Percentiles rank a stretch among this genome's conserved stretches.
Conservation (phyloP, 1,284 basidiomycete species). For the Ganoderma boninense region DNA sequence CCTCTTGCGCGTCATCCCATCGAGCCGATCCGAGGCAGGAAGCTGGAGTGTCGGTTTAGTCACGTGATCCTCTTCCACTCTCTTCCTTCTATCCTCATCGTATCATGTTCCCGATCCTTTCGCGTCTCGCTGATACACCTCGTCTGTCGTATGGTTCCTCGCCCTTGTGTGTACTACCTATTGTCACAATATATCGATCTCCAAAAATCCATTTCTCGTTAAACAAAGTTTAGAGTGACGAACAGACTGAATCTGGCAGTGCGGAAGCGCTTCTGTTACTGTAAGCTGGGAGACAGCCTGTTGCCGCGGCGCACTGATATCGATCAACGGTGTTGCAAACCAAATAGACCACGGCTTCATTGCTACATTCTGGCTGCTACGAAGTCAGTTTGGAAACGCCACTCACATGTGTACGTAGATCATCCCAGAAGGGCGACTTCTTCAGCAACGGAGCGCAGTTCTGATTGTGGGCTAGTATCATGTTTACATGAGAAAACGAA, state of each 20-base stretch:
- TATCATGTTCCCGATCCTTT: constrained; percentile 18
- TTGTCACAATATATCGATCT: constrained; percentile 40
- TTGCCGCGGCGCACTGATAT: not conserved
- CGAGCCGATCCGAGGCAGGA: constrained; percentile 27
- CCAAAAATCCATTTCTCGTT: constrained; percentile 17
- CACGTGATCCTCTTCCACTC: constrained; percentile 28
- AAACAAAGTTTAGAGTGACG: not conserved
- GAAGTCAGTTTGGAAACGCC: not conserved
- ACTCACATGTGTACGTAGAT: constrained; percentile 11
- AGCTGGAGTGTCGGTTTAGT: constrained; percentile 34
- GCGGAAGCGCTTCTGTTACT: too few species aligned
- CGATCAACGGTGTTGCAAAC: not conserved
- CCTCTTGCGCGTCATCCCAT: not conserved
- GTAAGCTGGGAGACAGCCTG: not conserved
- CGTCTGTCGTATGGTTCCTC: constrained; percentile 28
- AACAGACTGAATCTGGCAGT: too few species aligned
- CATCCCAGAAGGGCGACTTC: not conserved
- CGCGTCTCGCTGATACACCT: constrained; percentile 20
- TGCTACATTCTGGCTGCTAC: not conserved
- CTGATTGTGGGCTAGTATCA: constrained; percentile 26
- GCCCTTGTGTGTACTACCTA: constrained; percentile 39
- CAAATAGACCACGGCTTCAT: not conserved
- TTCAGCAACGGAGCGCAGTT: constrained; percentile 4
- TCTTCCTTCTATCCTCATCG: constrained; percentile 24
- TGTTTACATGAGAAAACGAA: constrained; percentile 19